Base-by-base conservation (phyloP, 2,329 filamentous ascomycete species). In the Botryotinia calthae region DNA sequence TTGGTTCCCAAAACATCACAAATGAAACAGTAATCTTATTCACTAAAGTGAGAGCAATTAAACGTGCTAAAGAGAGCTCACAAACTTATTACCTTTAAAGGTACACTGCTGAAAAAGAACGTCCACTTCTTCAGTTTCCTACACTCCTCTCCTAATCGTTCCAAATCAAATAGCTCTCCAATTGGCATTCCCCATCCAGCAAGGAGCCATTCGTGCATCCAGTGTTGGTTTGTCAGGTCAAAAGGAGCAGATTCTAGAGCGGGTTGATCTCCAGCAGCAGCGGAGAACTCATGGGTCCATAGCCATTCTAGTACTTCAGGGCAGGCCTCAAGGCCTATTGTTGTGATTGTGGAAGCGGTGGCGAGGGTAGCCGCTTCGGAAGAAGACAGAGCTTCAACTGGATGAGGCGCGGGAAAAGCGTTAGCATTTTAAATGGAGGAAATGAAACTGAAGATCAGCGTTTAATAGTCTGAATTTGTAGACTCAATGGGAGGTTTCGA, bases 51-150 rank as follows among this genome's bases (percentile, higher is more conserved):
- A n/a, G 20, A 2, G 40, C n/a, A 63, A 18, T 42, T 7, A 42
- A 40, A n/a, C 12, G 16, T 14, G 37, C 37, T 44, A 10, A 1
- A 37, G 42, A 4, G 37, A 31, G 12, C 25, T 40, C 22, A n/a
- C 12, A 1, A 46, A 73, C 74, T 70, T 59, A 88, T 70, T 59
- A 88, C 85, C 78, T 90, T 90, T 48, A 89, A 81, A 0, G 89
- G 88, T 22, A 84, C 84, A 74, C 87, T 90, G 0, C 86, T 87
- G 37, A 91, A 84, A 81, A 92, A 85, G 78, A 91, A 92, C 8
- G 84, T 86, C 82, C 88, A 91, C 46, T 85, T 82, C 22, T 83
- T 81, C 70, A 84, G 83, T 79, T 84, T 82, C 78, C 84, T 84
- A 78, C 89, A 89, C 65, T 87, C 84, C 56, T 82, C 82, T 0